phyloP scores from a whole-genome alignment of 805 yeast species.

The Candida sanyiensis region DNA sequence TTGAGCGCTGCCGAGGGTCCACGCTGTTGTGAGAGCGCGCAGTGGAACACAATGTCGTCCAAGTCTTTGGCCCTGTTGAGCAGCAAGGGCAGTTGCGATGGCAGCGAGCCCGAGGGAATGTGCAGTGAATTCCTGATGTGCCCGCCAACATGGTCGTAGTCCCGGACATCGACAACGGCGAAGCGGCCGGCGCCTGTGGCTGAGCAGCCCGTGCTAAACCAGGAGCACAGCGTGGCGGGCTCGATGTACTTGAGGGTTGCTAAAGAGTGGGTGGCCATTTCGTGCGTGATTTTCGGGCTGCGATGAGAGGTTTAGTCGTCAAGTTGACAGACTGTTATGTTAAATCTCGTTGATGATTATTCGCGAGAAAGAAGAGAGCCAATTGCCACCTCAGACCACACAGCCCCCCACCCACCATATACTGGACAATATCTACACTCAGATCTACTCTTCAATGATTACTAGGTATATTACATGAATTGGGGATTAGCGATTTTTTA shows the following conservation, averaged over 20 bases:
- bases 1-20: conserved; percentile 82
- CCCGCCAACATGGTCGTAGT: conserved; percentile 74
- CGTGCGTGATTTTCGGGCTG: too few species aligned
- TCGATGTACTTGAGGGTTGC: conserved; percentile 40
- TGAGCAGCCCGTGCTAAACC: conserved; percentile 37
- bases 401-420: too few species aligned
- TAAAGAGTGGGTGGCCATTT: conserved; percentile 4
- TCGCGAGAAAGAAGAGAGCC: too few species aligned
- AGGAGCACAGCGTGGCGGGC: conserved; percentile 38
- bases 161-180: conserved; percentile 78
- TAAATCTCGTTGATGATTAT: too few species aligned
- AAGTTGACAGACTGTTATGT: too few species aligned
- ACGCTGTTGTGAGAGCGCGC: conserved; percentile 85
- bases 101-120: conserved; percentile 42
- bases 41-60: conserved; percentile 74
- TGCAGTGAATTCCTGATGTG: conserved; percentile 54
- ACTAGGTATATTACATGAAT: background rate
- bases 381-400: too few species aligned
- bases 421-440: too few species aligned
- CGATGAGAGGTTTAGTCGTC: too few species aligned
- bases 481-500: conserved; percentile 9
- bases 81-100: conserved; percentile 31
- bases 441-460: background rate
- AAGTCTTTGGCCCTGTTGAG: conserved; percentile 17
- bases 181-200: conserved; percentile 37